These are phyloP conservation scores for Hawksworthiomyces lignivorus DNA, from an alignment of 2,329 filamentous ascomycete genomes.

Conservation along the genomic window DNA sequence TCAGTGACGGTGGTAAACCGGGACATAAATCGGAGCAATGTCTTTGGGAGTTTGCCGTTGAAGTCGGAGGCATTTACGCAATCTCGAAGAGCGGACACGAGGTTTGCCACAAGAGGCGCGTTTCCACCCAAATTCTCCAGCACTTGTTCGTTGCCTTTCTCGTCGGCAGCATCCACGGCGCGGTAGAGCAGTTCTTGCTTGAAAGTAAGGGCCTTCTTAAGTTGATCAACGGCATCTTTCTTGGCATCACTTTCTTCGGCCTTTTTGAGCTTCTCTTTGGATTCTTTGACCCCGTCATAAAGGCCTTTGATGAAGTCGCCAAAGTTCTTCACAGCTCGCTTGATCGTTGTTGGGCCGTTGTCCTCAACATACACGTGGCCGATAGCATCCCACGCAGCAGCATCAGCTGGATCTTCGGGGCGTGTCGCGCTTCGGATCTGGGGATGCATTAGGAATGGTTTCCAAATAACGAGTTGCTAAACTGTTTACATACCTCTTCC, in stretches of 20 bases:
- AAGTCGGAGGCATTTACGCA: conserved; percentile 47
- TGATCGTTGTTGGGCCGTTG: conserved; percentile 27
- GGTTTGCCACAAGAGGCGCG: conserved; percentile 46
- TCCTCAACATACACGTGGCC: conserved; percentile 42
- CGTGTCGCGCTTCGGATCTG: conserved; percentile 34
- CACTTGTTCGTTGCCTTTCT: conserved; percentile 46
- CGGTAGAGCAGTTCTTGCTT: conserved; percentile 42
- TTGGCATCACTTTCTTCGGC: conserved; percentile 30
- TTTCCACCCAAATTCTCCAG: conserved; percentile 52
- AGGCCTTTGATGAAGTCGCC: conserved; percentile 42
- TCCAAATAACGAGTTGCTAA: not conserved
- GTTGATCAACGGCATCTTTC: conserved; percentile 25
- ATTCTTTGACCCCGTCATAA: conserved; percentile 38
- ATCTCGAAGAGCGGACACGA: conserved; percentile 47
- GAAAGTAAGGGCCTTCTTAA: conserved; percentile 33
- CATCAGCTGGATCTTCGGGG: conserved; percentile 37
- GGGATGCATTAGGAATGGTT: not conserved
- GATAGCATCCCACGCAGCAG: conserved; percentile 45
- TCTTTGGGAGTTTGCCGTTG: conserved; percentile 45
- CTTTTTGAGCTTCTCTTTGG: conserved; percentile 37
- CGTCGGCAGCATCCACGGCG: conserved; percentile 45
- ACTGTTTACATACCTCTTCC: conserved; percentile 7
- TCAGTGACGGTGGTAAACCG: conserved; percentile 55
- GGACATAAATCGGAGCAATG: conserved; percentile 52
- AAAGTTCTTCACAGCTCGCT: conserved; percentile 41